Percentiles rank a stretch among this genome's conserved stretches.
Evolutionary conservation across 257 asterid genomes (phyloP).

Genomic region (Solanum chilense): DNA sequence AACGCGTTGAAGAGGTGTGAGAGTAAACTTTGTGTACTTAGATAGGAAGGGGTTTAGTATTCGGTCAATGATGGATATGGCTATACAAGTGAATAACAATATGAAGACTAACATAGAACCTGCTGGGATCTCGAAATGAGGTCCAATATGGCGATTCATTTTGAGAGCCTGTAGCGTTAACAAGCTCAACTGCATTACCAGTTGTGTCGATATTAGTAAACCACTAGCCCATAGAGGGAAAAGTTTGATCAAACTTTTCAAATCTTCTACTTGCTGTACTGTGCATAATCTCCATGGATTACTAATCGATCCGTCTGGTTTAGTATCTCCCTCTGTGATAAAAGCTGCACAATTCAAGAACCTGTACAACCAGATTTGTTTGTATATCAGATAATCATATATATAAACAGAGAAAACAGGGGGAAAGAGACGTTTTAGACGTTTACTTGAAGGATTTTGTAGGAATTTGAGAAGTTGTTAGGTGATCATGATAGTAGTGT

Average conservation of each 20-base stretch:
- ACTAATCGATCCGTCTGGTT: background rate
- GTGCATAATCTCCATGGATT: slow-evolving; percentile 38
- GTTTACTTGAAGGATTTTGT: slow-evolving; percentile 10
- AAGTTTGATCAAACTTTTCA: slow-evolving; percentile 44
- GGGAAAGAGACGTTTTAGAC: slow-evolving; percentile 7
- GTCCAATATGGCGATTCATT: slow-evolving; percentile 49
- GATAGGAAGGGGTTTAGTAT: slow-evolving; percentile 29
- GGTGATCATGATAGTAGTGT: slow-evolving; percentile 32
- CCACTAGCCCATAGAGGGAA: slow-evolving; percentile 67
- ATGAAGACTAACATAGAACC: slow-evolving; percentile 54
- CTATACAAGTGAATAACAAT: slow-evolving; percentile 34
- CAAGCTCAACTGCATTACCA: slow-evolving; percentile 46
- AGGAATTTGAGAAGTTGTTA: background rate
- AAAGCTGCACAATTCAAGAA: slow-evolving; percentile 61
- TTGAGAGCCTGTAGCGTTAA: slow-evolving; percentile 48
- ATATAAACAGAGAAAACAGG: background rate
- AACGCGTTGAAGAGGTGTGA: slow-evolving; percentile 43
- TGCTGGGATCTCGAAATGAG: slow-evolving; percentile 44
- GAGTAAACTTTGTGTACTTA: slow-evolving; percentile 17
- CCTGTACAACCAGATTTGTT: slow-evolving; percentile 9
- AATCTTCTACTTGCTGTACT: slow-evolving; percentile 50
- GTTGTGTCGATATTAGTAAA: slow-evolving; percentile 45
- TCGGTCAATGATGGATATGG: slow-evolving; percentile 39
- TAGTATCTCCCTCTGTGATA: slow-evolving; percentile 19
- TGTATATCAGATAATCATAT: background rate